Evolutionary conservation across 202 grass and related monocot species (phyloP).

Genomic region (Sporobolus alterniflorus): DNA sequence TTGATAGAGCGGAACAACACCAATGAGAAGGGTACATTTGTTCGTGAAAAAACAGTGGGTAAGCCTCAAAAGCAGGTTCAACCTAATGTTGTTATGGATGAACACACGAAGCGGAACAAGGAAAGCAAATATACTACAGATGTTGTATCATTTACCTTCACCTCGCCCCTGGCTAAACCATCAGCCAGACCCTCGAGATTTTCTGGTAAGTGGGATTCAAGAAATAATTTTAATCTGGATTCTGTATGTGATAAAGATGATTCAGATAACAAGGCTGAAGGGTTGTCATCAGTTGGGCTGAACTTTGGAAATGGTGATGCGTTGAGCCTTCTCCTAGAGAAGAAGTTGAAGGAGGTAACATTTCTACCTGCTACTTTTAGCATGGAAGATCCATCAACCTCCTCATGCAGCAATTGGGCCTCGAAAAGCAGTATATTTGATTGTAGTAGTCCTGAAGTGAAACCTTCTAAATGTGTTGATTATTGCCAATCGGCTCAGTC

Average conservation of each 20-base stretch:
- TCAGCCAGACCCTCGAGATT: conserved; percentile 40
- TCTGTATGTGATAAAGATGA: conserved; percentile 37
- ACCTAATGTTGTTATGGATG: conserved; percentile 76
- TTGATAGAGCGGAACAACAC: conserved; percentile 70
- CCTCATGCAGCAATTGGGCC: conserved; percentile 37
- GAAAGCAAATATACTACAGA: conserved; percentile 69
- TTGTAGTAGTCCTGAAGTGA: conserved; percentile 41
- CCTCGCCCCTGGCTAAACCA: conserved; percentile 76
- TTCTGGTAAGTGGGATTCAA: conserved; percentile 41
- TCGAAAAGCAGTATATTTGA: conserved; percentile 48
- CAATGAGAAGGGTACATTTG: conserved; percentile 47
- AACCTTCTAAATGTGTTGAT: conserved; percentile 38
- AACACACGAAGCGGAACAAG: conserved; percentile 58
- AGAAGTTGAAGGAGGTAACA: conserved; percentile 73
- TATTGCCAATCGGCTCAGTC: conserved; percentile 48
- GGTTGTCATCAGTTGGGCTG: conserved; percentile 38
- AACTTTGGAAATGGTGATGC: conserved; percentile 77
- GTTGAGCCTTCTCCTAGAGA: conserved; percentile 80
- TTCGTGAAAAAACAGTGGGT: conserved; percentile 40
- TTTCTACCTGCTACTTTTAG: conserved; percentile 40
- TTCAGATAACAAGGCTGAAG: conserved; percentile 49
- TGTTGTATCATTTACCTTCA: conserved; percentile 93
- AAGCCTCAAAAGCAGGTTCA: conserved; percentile 51
- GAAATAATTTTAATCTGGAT: conserved; percentile 41
- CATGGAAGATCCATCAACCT: conserved; percentile 25